Conservation (phyloP, 2,329 filamentous ascomycete genomes). For the Fusarium temperatum region DNA sequence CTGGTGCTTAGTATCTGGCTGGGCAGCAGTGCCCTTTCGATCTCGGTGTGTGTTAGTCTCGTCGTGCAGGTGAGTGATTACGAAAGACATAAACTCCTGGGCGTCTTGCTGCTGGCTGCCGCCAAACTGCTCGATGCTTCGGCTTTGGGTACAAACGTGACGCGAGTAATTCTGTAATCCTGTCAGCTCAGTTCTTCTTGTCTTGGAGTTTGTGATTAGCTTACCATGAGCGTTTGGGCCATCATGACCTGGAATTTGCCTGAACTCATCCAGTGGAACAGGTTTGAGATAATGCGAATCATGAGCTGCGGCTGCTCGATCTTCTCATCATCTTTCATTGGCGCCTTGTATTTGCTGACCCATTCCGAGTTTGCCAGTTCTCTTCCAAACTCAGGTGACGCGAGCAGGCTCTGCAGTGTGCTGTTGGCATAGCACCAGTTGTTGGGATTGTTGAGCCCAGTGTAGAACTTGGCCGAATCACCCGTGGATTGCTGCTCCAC, state of each 20-base stretch:
- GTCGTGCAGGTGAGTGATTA: conserved; percentile 83
- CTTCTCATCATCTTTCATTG: conserved; percentile 69
- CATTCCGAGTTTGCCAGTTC: conserved; percentile 67
- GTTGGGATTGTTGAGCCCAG: conserved; percentile 82
- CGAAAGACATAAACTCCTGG: conserved; percentile 86
- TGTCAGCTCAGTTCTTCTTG: conserved; percentile 34
- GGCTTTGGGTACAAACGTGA: conserved; percentile 48
- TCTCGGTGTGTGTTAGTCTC: conserved; percentile 77
- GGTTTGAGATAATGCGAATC: conserved; percentile 66
- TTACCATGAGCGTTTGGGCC: conserved; percentile 66
- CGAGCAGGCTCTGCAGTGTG: conserved; percentile 83
- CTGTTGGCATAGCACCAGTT: conserved; percentile 94
- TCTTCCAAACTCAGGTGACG: conserved; percentile 74
- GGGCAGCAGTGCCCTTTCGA: conserved; percentile 43
- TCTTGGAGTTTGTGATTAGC: conserved; percentile 33
- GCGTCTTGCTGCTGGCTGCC: conserved; percentile 86
- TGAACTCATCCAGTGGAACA: conserved; percentile 66
- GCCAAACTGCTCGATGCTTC: conserved; percentile 64
- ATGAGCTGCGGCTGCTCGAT: conserved; percentile 66
- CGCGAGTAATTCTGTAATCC: conserved; percentile 62
- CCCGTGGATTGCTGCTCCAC: conserved; percentile 58
- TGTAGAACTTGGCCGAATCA: conserved; percentile 42
- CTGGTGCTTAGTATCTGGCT: conserved; percentile 47
- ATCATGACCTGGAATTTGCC: conserved; percentile 62
- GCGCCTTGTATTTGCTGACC: conserved; percentile 72